A percentile compares a stretch with the other conserved stretches of the same genome.
Conservation (phyloP, 768 basidiomycete species). For the Phlebiopsis flavidoalba region DNA sequence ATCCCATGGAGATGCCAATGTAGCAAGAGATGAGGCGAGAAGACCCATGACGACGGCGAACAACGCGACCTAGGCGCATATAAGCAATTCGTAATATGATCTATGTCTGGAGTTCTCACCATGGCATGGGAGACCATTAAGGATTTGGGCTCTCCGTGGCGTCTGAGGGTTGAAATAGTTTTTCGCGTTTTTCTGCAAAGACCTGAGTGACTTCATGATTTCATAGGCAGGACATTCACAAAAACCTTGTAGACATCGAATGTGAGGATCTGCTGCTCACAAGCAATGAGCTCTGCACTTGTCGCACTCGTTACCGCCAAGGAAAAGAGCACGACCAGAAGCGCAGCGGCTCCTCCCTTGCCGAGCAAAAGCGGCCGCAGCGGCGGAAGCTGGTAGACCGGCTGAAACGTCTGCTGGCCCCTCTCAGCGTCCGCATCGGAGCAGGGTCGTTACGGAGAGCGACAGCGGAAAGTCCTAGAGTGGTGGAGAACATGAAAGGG, state of each 20-base stretch:
- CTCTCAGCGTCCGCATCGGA: constrained; percentile 49
- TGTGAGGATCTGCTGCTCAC: constrained; percentile 77
- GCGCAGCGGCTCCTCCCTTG: constrained; percentile 67
- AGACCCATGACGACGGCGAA: constrained; percentile 78
- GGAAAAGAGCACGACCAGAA: constrained; percentile 78
- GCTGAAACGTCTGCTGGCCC: constrained; percentile 70
- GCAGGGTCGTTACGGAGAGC: constrained; percentile 62
- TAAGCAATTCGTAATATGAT: background rate
- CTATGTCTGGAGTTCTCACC: constrained; percentile 30
- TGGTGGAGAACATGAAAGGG: constrained; percentile 82
- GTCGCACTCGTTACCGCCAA: constrained; percentile 83
- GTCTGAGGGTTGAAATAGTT: constrained; percentile 80
- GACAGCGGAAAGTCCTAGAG: constrained; percentile 82
- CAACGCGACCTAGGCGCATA: constrained; percentile 43
- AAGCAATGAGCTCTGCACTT: constrained; percentile 87
- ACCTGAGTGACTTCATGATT: background rate
- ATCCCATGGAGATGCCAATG: constrained; percentile 90
- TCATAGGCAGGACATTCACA: background rate
- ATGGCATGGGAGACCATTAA: constrained; percentile 65
- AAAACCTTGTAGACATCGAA: constrained; percentile 80
- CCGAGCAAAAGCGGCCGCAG: constrained; percentile 80
- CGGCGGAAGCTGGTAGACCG: constrained; percentile 83
- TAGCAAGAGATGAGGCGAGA: constrained; percentile 82
- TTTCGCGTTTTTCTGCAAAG: constrained; percentile 39
- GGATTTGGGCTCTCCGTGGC: constrained; percentile 72